A percentile compares a stretch with the other conserved stretches of the same genome.
These are phyloP conservation scores for Pistacia vera DNA, from an alignment of 345 rosid species.

Conservation along the genomic window DNA sequence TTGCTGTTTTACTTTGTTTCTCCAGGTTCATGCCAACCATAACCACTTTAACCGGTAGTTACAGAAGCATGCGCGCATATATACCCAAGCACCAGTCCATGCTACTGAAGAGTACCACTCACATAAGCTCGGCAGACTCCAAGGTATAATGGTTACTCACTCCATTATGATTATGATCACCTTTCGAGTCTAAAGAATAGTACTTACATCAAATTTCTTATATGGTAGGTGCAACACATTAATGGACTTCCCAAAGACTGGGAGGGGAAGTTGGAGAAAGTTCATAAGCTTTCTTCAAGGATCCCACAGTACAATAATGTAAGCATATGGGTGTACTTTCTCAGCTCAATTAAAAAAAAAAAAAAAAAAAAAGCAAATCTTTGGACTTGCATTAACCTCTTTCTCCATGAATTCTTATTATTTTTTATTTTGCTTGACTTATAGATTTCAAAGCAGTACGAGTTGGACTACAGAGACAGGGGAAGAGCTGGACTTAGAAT, in stretches of 20 bases:
- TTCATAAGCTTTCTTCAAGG: slow-evolving; percentile 63
- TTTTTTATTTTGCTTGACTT: slow-evolving; percentile 4
- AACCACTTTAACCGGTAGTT: slow-evolving; percentile 83
- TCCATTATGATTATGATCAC: neutral
- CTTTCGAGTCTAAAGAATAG: neutral
- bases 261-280: slow-evolving; percentile 60
- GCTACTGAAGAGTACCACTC: slow-evolving; percentile 61
- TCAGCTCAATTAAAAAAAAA: neutral
- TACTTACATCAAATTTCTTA: neutral
- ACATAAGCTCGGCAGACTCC: slow-evolving; percentile 37
- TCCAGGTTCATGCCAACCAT: slow-evolving; percentile 79
- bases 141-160: neutral
- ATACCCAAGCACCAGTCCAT: slow-evolving; percentile 78
- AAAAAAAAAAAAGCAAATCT: neutral
- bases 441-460: slow-evolving; percentile 68
- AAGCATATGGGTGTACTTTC: slow-evolving; percentile 13
- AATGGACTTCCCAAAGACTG: slow-evolving; percentile 67
- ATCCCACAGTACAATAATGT: slow-evolving; percentile 75
- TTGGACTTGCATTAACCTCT: neutral
- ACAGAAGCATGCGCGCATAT: slow-evolving; percentile 68
- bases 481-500: slow-evolving; percentile 77
- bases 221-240: slow-evolving; percentile 57
- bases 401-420: neutral
- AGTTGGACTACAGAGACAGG: slow-evolving; percentile 80
- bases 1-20: slow-evolving; percentile 12